These are phyloP conservation scores for Hypholoma sublateritium DNA, from an alignment of 768 basidiomycete species.

Conservation along the genomic window DNA sequence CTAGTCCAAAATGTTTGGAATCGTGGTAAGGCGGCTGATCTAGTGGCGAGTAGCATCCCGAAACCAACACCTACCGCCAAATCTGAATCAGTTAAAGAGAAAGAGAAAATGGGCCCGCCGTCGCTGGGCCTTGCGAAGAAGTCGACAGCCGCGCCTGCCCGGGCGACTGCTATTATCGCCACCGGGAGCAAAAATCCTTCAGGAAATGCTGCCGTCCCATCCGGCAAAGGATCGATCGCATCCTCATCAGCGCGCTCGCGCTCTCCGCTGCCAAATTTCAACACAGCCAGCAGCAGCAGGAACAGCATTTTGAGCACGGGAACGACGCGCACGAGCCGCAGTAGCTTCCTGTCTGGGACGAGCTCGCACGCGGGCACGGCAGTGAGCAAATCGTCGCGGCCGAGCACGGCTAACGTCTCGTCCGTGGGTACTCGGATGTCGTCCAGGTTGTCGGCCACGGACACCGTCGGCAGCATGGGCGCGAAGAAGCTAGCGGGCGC, in stretches of 20 bases:
- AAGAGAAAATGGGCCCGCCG: conserved; percentile 16
- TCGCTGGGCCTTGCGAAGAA: conserved; percentile 19
- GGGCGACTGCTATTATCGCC: conserved; percentile 20
- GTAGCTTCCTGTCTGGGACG: conserved; percentile 6
- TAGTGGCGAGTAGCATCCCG: conserved; percentile 24
- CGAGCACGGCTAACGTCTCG: conserved; percentile 29
- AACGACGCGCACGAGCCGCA: conserved; percentile 7
- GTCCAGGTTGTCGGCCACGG: conserved; percentile 18
- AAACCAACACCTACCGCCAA: conserved; percentile 19
- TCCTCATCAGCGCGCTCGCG: conserved; percentile 20
- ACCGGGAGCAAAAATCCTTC: conserved; percentile 17
- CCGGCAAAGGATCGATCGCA: conserved; percentile 11
- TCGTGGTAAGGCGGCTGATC: conserved; percentile 39
- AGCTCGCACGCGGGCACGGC: conserved; percentile 19
- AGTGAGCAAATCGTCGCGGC: conserved; percentile 13
- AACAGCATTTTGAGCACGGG: conserved; percentile 7
- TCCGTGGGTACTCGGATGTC: conserved; percentile 44
- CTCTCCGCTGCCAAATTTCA: conserved; percentile 27
- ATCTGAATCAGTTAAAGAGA: conserved; percentile 14
- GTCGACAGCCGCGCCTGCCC: conserved; percentile 19
- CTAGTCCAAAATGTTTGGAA: conserved; percentile 77
- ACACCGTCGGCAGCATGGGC: conserved; percentile 34
- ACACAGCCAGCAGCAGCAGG: conserved; percentile 9
- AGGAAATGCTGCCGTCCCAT: conserved; percentile 7
- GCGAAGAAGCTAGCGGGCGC: conserved; percentile 23